Evolutionary conservation across 495 filamentous ascomycete genomes (phyloP), one percentile per base, ranked within the genome.

Genomic region (Hypoxylon lienhwacheense): DNA sequence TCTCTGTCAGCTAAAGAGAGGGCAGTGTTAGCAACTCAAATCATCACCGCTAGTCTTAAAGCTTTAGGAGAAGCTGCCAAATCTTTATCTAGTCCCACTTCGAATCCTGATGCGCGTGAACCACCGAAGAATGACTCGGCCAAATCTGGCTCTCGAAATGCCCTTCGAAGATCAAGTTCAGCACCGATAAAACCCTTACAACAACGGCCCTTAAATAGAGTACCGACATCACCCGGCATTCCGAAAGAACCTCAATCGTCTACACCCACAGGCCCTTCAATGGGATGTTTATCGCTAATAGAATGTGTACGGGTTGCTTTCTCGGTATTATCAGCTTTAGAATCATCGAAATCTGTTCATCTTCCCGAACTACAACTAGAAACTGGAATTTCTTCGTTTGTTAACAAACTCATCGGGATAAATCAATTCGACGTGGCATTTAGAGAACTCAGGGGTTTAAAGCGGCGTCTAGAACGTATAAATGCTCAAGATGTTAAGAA

Each of bases 221-320:
- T 76, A 14, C 51, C 72, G 3, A 79, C 74, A 37, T 76, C 80
- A 2, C 77, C 79, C 5, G 40, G 46, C 19, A 47, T 64, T 10
- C 19, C 34, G 14, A 55, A 65, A 8, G 53, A 45, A 42, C 11
- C 51, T 25, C 49, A 39, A 21, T 32, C 44, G 14, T 19, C 47
- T 0, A 24, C 43, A 35, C 31, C 55, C 1, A 5, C 43, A 8
- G 11, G 46, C 11, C 26, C 46, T 24, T 67, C 63, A 2, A 70
- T 67, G 0, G 70, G 73, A 26, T 66, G 72, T 19, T 56, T 75
- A 29, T 64, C 77, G 6, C 68, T 76, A 12, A 90, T 87, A 21
- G 85, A 91, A 71, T 97, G 93, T 57, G 85, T 86, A 7, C 77
- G 87, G 15, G 65, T 87, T 17, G 85, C 88, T 7, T 86, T 96